Evolutionary conservation across 225 moss, liverwort and hornwort species (phyloP), one percentile per base, ranked within the genome.

Genomic region (Thuidium tamariscinum): DNA sequence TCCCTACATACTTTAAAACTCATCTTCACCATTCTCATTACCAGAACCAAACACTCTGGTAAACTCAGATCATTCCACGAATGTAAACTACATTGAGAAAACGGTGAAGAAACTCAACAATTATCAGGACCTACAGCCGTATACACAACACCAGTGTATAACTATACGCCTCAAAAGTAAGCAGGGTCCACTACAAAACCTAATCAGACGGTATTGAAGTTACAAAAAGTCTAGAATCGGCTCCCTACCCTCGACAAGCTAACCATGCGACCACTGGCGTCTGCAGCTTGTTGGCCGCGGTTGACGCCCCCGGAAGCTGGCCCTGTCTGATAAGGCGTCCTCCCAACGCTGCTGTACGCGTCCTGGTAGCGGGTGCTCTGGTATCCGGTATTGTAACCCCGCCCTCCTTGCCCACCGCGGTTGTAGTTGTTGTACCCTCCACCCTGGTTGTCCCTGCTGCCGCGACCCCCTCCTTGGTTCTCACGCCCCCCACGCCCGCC

Each of bases 361-460:
- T 98, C 97, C 93, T 98, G 97, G 89, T 98, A 98, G 12, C 97
- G 91, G 26, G 96, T 98, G 93, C 98, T 98, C 92, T 96, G 96
- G 82, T 98, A 98, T 18, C 96, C 96, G 27, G 90, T 90, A 41
- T 92, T 93, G 80, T 90, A 94, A 2, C 92, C 95, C 30, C 97
- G 93, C 52, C 95, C 95, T 79, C 86, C 88, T 88, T 94, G 95
- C 19, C 90, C 92, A n/a, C 89, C 88, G 39, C 95, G 95, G 79
- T 96, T 93, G 89, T 92, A 94, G 82, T 95, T 95, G 85, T 87
- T 82, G 69, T 92, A 92, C 8, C 85, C 85, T 32, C 92, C 95
- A 49, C 93, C 95, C 77, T 91, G 92, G 65, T 87, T 83, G 60
- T 86, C 90, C 44, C 88, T 65, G 25, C 77, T 86, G 20, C 89